Base-by-base conservation (phyloP, 2,329 filamentous ascomycete genomes). In the Zelopaecilomyces penicillatus region DNA sequence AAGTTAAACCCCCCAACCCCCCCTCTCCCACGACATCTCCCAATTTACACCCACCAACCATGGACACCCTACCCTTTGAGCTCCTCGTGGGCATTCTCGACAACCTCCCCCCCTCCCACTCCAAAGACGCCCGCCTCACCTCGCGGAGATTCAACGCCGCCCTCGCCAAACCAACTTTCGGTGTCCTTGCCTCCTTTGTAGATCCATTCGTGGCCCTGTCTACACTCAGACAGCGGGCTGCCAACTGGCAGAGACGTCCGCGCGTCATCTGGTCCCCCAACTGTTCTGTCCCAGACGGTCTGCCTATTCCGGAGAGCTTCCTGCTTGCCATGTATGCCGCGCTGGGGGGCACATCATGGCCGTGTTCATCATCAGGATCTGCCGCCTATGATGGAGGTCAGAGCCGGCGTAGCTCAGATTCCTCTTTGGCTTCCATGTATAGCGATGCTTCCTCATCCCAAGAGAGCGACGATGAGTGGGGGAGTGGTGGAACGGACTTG, bases 231-330 rank as follows among this genome's bases (percentile, higher is more conserved):
- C 6, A 36, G 9, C 49, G 53, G 9, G 52, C 57, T 5, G 43
- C 49, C 26, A 52, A 59, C 39, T 53, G 59, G 19, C 36, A 49
- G 28, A 37, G 36, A 5, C 53, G 61, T 6, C 51, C 50, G 6
- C 50, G 48, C 1, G 55, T 57, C 8, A 57, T 65, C 43, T 65
- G 62, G 62, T 65, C 62, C 12, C 62, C 62, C n/a, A 46, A 52
- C n/a, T 65, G 62, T 52, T 50, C 51, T 34, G 60, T 64, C 10
- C 62, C 62, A 4, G 42, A 42, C 10, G 46, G 50, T 10, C 47
- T 65, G 6, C 61, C 54, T 31, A 43, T 65, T 9, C 50, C 56
- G 7, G 52, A 56, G 34, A 58, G 59, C 37, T 65, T 65, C 44
- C 51, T 65, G 9, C 55, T 57, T 30, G 62, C 61, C 5, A 46